A percentile compares a stretch with the other conserved stretches of the same genome.
phyloP scores from a whole-genome alignment of 192 early-diverging fungal genomes.

The Pilaira anomala region DNA sequence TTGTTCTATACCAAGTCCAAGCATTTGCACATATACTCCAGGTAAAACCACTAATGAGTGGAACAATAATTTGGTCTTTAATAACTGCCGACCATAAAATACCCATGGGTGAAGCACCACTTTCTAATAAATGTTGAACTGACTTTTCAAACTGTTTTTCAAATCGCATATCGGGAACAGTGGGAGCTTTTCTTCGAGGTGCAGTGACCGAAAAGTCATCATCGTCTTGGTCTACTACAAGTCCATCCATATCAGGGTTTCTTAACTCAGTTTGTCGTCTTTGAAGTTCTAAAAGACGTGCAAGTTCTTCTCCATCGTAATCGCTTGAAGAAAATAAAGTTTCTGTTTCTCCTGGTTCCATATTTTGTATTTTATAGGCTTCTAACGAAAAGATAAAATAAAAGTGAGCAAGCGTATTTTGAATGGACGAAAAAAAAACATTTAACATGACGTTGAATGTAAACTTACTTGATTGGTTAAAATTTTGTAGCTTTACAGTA shows the following conservation, averaged over 20 bases:
- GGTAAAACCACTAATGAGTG: slow-evolving; percentile 34
- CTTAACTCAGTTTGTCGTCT: slow-evolving; percentile 4
- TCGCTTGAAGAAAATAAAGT: slow-evolving; percentile 9
- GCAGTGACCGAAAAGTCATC: slow-evolving; percentile 6
- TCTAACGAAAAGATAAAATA: too few relatives aligned
- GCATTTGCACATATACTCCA: slow-evolving; percentile 30
- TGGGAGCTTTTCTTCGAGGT: slow-evolving; percentile 9
- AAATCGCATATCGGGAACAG: slow-evolving; percentile 38
- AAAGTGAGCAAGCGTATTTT: too few relatives aligned
- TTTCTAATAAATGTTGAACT: slow-evolving; percentile 15
- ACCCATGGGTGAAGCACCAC: neutral
- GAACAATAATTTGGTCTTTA: slow-evolving; percentile 37
- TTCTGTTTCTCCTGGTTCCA: neutral
- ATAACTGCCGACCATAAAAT: slow-evolving; percentile 33
- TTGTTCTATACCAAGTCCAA: slow-evolving; percentile 30
- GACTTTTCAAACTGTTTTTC: slow-evolving; percentile 32
- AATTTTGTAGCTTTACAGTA: too few relatives aligned
- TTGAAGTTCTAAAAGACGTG: slow-evolving; percentile 18
- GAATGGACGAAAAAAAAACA: too few relatives aligned
- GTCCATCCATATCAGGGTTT: slow-evolving; percentile 9
- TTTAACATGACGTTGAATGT: too few relatives aligned
- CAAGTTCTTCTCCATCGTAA: slow-evolving; percentile 10
- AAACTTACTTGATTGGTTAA: too few relatives aligned
- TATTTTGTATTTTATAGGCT: too few relatives aligned
- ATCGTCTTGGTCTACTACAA: neutral